Percentiles rank a stretch among this genome's conserved stretches.
Evolutionary conservation across 345 rosid species (phyloP).

Genomic region (Corchorus capsularis): DNA sequence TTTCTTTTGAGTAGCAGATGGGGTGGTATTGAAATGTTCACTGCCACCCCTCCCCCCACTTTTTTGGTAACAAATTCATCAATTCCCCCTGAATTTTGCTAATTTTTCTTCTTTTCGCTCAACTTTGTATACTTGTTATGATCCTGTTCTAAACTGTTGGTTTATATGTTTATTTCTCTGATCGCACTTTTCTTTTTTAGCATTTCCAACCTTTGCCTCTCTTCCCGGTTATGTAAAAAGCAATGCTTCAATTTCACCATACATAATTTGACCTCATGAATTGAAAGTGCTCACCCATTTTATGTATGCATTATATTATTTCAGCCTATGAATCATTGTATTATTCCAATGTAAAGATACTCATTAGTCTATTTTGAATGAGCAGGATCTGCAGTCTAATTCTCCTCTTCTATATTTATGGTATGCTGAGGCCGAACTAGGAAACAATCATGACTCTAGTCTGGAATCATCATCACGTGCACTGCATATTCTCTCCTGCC

Average conservation of each 20-base stretch:
- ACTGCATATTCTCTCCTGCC: constrained; percentile 69
- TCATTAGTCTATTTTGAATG: neutral
- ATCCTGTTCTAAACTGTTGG: neutral
- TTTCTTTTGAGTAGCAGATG: neutral
- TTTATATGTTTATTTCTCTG: neutral
- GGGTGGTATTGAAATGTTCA: neutral
- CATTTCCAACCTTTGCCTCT: neutral
- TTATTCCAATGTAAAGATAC: neutral
- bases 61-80: neutral
- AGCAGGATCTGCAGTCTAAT: constrained; percentile 69
- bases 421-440: constrained; percentile 89
- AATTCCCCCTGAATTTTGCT: neutral
- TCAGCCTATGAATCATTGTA: neutral
- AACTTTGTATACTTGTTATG: neutral
- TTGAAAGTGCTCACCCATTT: neutral
- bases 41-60: neutral
- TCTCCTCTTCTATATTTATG: constrained; percentile 73
- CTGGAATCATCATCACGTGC: constrained; percentile 62
- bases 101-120: neutral
- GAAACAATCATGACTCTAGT: constrained; percentile 30
- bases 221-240: neutral
- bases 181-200: neutral
- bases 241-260: neutral
- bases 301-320: neutral
- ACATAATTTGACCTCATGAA: neutral